Evolutionary conservation across 805 yeast species (phyloP).

Genomic region (Sugiyamaella boreocaroliniensis): DNA sequence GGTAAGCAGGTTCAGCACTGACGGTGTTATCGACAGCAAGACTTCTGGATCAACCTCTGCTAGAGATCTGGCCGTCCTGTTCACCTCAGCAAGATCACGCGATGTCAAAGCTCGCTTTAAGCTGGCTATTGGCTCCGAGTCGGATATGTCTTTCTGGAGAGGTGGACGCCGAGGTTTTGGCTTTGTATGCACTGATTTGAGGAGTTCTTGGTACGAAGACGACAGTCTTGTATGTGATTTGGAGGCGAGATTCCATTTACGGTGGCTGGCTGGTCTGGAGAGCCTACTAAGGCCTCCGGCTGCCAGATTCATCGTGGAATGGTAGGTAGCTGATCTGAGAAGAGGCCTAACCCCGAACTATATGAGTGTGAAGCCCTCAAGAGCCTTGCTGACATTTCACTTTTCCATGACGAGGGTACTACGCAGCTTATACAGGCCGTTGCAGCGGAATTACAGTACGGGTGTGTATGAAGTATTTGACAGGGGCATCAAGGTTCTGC

Average conservation of each 20-base stretch:
- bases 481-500: slow-evolving; percentile 53
- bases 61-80: neutral
- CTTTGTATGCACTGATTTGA: neutral
- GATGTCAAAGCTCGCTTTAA: neutral
- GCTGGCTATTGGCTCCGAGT: neutral
- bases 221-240: neutral
- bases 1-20: neutral
- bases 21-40: neutral
- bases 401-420: neutral
- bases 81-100: neutral
- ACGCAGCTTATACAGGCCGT: neutral
- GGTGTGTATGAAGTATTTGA: slow-evolving; percentile 51
- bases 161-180: neutral
- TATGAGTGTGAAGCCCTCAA: neutral
- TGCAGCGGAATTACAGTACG: neutral
- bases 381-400: too few relatives aligned
- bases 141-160: neutral
- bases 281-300: too few relatives aligned
- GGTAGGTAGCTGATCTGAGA: too few relatives aligned
- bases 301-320: too few relatives aligned
- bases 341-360: neutral
- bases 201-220: neutral
- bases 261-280: too few relatives aligned
- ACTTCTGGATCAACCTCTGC: neutral
- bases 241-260: neutral